These are phyloP conservation scores for Elongisporangium prolatum DNA, from an alignment of 352 stramenopile genomes.

Conservation along the genomic window DNA sequence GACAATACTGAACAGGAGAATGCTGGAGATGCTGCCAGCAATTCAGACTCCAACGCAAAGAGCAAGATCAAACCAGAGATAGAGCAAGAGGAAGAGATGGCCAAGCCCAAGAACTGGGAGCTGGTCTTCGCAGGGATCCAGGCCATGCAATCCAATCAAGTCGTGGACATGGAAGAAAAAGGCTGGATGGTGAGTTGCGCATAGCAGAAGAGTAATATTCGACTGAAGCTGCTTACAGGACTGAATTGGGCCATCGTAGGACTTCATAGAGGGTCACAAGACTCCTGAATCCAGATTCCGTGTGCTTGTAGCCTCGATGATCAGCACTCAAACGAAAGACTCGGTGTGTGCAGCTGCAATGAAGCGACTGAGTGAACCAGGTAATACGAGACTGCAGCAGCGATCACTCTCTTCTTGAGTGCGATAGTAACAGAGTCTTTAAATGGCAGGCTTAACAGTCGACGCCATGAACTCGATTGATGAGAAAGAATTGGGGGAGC, in stretches of 20 bases:
- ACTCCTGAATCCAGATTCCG: slow-evolving; percentile 94
- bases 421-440: not conserved
- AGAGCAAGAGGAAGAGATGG: slow-evolving; percentile 12
- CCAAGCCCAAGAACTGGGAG: slow-evolving; percentile 46
- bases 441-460: slow-evolving; percentile 70
- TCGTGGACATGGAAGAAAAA: slow-evolving; percentile 67
- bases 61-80: slow-evolving; percentile 19
- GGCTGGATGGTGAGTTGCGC: slow-evolving; percentile 65
- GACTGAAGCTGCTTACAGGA: no score
- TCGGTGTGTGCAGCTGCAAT: slow-evolving; percentile 80
- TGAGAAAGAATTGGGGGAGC: slow-evolving; percentile 72
- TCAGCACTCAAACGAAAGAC: slow-evolving; percentile 97
- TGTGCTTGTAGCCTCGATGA: slow-evolving; percentile 94
- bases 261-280: no score
- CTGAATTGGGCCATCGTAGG: no score
- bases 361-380: slow-evolving; percentile 50
- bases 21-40: slow-evolving; percentile 2
- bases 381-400: slow-evolving; percentile 16
- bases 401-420: not conserved
- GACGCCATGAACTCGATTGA: slow-evolving; percentile 83
- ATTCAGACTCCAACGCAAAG: slow-evolving; percentile 7
- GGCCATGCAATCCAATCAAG: slow-evolving; percentile 54
- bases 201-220: no score
- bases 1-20: slow-evolving; percentile 6
- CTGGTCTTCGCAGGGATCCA: slow-evolving; percentile 55